Evolutionary conservation across 1,139 yeast species (phyloP), one percentile per base, ranked within the genome.

Genomic region (Kodamaea ohmeri): DNA sequence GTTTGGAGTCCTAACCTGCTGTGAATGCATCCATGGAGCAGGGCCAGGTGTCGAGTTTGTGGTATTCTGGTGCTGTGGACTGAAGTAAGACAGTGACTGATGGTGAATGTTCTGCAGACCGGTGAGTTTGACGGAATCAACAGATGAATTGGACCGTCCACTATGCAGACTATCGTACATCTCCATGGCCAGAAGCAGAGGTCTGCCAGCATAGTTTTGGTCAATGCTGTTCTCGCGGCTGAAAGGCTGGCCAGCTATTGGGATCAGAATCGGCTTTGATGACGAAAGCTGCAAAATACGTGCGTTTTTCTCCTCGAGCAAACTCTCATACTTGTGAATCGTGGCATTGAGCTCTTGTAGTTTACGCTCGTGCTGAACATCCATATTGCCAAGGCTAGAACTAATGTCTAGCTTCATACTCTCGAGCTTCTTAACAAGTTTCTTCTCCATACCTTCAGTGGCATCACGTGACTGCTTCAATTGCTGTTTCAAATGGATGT

Each of bases 221-320:
- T 25, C 28, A 9, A 20, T 20, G 22, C 22, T 13, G 4, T 11
- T 4, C 17, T 14, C 28, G 6, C 28, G 16, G 17, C 16, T n/a
- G 26, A 24, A 13, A 11, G 17, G 8, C 12, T 16, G 20, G 13
- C 18, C 20, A 8, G 30, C 7, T n/a, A 16, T 42, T 11, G 76
- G 73, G 15, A 72, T 72, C 6, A 65, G 59, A 15, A 73, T 70
- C 0, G 78, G 77, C 40, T 58, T 62, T 2, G 76, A 61, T 0
- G 70, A 56, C 2, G 70, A 59, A 19, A 71, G 44, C 40, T 64
- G 68, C 6, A 63, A 48, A 3, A 72, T 58, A 29, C 55, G 53
- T 1, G 59, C 44, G 37, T 71, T 70, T 45, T 65, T 68, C 33
- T 65, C 70, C 33, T 67, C 71, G 2, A 73, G 45, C 14, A 66